Conservation (phyloP, 2,329 filamentous ascomycete genomes). For the Beauveria australis region DNA sequence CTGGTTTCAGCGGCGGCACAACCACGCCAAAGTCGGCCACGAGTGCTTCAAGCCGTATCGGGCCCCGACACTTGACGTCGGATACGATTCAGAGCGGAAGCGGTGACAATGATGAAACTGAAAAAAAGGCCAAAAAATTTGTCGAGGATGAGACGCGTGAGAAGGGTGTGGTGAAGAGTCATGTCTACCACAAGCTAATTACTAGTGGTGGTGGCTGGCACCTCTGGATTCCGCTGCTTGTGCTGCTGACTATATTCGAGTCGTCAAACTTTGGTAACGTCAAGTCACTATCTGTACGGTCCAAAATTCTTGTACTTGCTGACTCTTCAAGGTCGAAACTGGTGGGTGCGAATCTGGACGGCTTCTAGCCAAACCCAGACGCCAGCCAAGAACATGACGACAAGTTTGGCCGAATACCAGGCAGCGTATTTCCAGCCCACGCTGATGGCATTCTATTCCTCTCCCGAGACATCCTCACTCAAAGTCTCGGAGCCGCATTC, state of each 20-base stretch:
- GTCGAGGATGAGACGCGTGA: conserved; percentile 66
- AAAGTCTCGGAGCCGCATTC: conserved; percentile 22
- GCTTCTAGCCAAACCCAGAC: conserved; percentile 31
- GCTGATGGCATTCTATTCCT: not conserved
- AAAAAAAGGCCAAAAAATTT: conserved; percentile 54
- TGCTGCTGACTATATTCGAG: conserved; percentile 47
- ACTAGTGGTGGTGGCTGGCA: conserved; percentile 55
- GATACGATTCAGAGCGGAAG: too few relatives aligned
- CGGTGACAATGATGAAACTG: conserved; percentile 13
- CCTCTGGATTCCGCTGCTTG: conserved; percentile 49
- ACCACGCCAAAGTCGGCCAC: conserved; percentile 23
- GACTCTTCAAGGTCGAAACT: conserved; percentile 34
- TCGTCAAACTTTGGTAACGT: conserved; percentile 37
- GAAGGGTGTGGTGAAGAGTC: conserved; percentile 57
- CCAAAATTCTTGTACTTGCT: not conserved
- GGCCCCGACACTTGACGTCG: not conserved
- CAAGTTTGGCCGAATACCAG: not conserved
- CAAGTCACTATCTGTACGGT: rapidly evolving
- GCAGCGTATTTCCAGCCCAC: conserved; percentile 18
- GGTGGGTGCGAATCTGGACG: conserved; percentile 60
- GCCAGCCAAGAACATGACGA: not conserved
- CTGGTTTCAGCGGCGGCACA: conserved; percentile 48
- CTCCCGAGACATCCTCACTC: not conserved
- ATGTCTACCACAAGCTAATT: conserved; percentile 62
- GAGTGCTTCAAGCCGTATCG: not conserved